Conservation (phyloP, 805 yeast species). For the Candida cerambycidarum region DNA sequence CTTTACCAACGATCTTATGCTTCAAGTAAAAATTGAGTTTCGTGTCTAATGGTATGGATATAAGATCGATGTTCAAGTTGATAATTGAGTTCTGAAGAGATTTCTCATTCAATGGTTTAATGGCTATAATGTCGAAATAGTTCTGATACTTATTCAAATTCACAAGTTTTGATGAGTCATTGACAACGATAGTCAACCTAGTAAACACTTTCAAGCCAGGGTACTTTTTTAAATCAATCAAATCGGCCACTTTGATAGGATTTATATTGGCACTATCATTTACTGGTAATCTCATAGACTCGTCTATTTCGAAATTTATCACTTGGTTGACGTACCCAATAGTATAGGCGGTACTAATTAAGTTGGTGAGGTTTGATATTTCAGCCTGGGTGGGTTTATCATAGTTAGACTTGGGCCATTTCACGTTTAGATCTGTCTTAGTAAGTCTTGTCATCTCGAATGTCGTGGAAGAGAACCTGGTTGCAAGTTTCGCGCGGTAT, state of each 20-base stretch:
- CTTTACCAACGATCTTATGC: constrained; percentile 83
- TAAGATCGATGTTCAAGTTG: constrained; percentile 75
- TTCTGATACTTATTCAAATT: constrained; percentile 48
- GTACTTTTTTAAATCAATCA: constrained; percentile 20
- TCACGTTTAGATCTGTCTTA: constrained; percentile 59
- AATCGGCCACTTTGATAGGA: constrained; percentile 41
- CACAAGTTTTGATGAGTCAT: constrained; percentile 76
- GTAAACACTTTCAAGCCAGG: constrained; percentile 51
- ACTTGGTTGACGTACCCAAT: constrained; percentile 79
- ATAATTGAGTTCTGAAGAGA: constrained; percentile 74
- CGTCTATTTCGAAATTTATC: constrained; percentile 60
- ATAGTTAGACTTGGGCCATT: constrained; percentile 65
- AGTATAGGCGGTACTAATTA: constrained; percentile 52
- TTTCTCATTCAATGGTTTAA: constrained; percentile 77
- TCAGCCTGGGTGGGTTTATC: constrained; percentile 41
- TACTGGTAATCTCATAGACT: constrained; percentile 52
- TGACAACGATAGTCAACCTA: constrained; percentile 72
- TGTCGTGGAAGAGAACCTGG: constrained; percentile 11
- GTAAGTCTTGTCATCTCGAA: constrained; percentile 1
- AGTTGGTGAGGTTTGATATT: constrained; percentile 45
- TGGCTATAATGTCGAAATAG: constrained; percentile 76
- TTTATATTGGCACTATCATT: constrained; percentile 45
- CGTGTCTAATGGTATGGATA: constrained; percentile 66
- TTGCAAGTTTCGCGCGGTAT: neutral
- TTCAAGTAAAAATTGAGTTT: constrained; percentile 75